phyloP scores from a whole-genome alignment of 2,329 filamentous ascomycete genomes.

The Stemphylium vesicarium region DNA sequence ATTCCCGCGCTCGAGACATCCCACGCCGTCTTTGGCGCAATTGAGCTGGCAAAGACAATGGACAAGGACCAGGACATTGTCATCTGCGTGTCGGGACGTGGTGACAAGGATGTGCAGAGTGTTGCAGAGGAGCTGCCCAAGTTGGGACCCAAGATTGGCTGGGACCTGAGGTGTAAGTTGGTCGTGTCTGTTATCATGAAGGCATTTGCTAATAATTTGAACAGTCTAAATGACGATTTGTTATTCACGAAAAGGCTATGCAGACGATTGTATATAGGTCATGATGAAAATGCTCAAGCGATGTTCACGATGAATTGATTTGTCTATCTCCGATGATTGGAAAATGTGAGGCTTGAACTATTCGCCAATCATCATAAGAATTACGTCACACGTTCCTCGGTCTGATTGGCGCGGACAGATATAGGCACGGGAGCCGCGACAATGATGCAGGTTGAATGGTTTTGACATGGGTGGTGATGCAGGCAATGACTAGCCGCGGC shows the following conservation, averaged over 20 bases:
- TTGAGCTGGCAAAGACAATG: conserved; percentile 93
- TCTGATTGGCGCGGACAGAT: conserved; percentile 12
- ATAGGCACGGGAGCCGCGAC: conserved; percentile 8
- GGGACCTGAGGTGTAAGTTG: conserved; percentile 64
- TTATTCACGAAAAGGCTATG: not conserved
- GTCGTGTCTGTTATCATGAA: not conserved
- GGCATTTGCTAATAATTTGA: conserved; percentile 25
- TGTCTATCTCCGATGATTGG: not conserved
- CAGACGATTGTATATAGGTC: not conserved
- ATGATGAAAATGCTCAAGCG: not conserved
- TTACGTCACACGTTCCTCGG: conserved; percentile 11
- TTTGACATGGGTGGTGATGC: conserved; percentile 9
- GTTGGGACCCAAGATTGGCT: conserved; percentile 85
- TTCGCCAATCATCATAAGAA: not conserved
- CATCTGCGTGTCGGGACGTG: conserved; percentile 89
- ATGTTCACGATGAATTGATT: not conserved
- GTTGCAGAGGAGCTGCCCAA: conserved; percentile 92
- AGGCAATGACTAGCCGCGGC: conserved; percentile 8
- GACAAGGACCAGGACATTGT: conserved; percentile 86
- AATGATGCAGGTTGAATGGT: conserved; percentile 3
- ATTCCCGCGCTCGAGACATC: conserved; percentile 94
- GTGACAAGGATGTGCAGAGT: conserved; percentile 98
- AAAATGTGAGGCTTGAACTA: not conserved
- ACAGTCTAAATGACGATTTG: conserved; percentile 28
- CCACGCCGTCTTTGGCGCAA: conserved; percentile 87